Conservation (phyloP, 1,139 yeast species). For the Scheffersomyces lignicola region DNA sequence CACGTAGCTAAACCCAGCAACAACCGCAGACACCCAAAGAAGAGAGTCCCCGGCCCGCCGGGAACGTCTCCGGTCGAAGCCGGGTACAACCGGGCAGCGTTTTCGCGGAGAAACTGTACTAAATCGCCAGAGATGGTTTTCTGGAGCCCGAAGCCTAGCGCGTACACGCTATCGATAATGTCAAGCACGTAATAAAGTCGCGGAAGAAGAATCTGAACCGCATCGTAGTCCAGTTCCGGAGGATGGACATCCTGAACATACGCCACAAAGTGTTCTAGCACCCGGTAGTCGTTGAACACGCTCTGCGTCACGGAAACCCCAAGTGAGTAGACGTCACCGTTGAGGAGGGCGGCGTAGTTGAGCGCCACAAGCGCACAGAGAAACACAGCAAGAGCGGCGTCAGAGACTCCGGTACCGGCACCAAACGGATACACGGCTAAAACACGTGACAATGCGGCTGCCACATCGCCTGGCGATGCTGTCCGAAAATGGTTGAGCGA, state of each 20-base stretch:
- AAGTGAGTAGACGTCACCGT: conserved; percentile 57
- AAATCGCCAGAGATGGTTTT: conserved; percentile 26
- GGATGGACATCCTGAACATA: conserved; percentile 12
- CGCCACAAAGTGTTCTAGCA: conserved; percentile 40
- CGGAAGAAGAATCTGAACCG: conserved; percentile 43
- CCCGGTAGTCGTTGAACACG: conserved; percentile 58
- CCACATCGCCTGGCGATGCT: conserved; percentile 28
- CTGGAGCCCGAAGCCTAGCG: conserved; percentile 60
- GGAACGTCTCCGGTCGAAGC: no score
- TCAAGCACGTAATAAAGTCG: conserved; percentile 50
- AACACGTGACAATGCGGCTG: conserved; percentile 40
- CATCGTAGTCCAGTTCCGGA: conserved; percentile 28
- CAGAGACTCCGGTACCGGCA: conserved; percentile 22
- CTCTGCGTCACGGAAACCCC: conserved; percentile 56
- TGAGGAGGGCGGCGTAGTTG: conserved; percentile 56
- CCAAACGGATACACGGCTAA: conserved; percentile 46
- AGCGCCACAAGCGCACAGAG: conserved; percentile 50
- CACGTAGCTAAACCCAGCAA: no score
- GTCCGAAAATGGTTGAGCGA: conserved; percentile 43
- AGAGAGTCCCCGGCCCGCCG: no score
- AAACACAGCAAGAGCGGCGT: conserved; percentile 35
- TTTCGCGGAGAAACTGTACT: no score
- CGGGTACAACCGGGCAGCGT: no score
- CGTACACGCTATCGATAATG: conserved; percentile 55
- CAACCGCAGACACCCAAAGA: no score